A percentile compares a stretch with the other conserved stretches of the same genome.
Evolutionary conservation across 148 eudicot genomes (phyloP).

Genomic region (Agrostemma githago): DNA sequence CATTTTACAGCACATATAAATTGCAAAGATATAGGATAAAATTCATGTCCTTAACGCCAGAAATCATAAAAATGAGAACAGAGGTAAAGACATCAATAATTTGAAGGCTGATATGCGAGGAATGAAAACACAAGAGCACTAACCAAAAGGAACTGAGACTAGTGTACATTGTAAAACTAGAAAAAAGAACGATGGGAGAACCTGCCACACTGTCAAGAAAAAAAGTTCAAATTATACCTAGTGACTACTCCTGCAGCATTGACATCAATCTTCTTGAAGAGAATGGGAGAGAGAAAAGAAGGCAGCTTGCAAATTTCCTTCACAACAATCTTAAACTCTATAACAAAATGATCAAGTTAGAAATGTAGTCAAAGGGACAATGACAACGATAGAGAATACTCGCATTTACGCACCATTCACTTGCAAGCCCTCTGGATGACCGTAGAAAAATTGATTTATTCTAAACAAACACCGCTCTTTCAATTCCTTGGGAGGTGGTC

Average conservation of each 20-base stretch:
- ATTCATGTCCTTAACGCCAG: neutral
- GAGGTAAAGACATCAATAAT: neutral
- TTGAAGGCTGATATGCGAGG: neutral
- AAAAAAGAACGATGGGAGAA: slow-evolving; percentile 1
- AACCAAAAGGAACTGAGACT: slow-evolving; percentile 1
- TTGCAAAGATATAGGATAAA: neutral
- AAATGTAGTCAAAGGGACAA: neutral
- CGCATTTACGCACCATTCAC: slow-evolving; percentile 56
- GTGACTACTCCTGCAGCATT: slow-evolving; percentile 68
- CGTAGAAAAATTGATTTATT: slow-evolving; percentile 88
- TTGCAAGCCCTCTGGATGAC: slow-evolving; percentile 82
- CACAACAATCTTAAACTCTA: slow-evolving; percentile 83
- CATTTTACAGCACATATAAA: neutral
- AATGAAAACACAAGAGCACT: neutral
- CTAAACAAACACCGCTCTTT: slow-evolving; percentile 85
- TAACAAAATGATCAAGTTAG: slow-evolving; percentile 21
- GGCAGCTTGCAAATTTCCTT: slow-evolving; percentile 98
- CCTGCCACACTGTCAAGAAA: neutral
- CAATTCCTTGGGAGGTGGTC: slow-evolving; percentile 86
- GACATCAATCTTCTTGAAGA: slow-evolving; percentile 77
- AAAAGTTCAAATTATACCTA: slow-evolving; percentile 42
- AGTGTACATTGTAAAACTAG: neutral
- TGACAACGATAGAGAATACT: neutral
- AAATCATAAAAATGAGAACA: neutral
- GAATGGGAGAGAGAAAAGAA: slow-evolving; percentile 75